Base-by-base conservation (phyloP, 1,284 basidiomycete genomes). In the Trichosporon coremiiforme region DNA sequence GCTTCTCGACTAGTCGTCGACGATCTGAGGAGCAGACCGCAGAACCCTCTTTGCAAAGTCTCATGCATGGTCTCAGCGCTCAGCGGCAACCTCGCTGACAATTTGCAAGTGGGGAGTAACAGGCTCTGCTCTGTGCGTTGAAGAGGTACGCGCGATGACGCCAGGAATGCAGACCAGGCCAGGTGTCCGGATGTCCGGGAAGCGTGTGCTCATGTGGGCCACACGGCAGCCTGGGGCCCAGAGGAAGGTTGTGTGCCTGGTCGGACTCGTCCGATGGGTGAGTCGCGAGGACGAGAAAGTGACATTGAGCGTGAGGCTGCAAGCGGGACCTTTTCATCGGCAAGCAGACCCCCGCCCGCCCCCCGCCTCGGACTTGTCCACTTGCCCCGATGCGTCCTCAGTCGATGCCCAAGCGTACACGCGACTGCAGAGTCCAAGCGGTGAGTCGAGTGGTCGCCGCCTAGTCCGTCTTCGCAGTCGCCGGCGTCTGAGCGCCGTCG, bases 191-290 rank as follows among this genome's bases (percentile, higher is more conserved):
- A 45, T 45, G 13, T 45, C 41, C 41, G 41, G 41, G 10, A 10
- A n/a, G 15, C 4, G 17, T 2, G 41, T 45, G 41, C 41, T 15
- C 41, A 45, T 45, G 41, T 45, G 41, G 41, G 3, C 41, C 17
- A 45, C 41, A 45, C 41, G 4, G 10, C 41, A n/a, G 41, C 15
- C 41, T 45, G 41, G 41, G 41, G 41, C 41, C 41, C 41, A 45
- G 41, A 10, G 36, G n/a, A n/a, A 45, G 7, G 41, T n/a, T n/a
- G n/a, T n/a, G 47, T 53, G 47, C 47, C 47, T 53, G 47, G 47
- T 53, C 47, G 47, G 47, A 12, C 20, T 53, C 47, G 8, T 17
- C 47, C 47, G 47, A 53, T 53, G 47, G 47, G 47, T 53, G 47
- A 53, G 47, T 53, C 20, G 20, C 17, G 47, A 53, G 47, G 47